Evolutionary conservation across 1,139 yeast genomes (phyloP).

Genomic region (Blastobotrys buckinghamii): DNA sequence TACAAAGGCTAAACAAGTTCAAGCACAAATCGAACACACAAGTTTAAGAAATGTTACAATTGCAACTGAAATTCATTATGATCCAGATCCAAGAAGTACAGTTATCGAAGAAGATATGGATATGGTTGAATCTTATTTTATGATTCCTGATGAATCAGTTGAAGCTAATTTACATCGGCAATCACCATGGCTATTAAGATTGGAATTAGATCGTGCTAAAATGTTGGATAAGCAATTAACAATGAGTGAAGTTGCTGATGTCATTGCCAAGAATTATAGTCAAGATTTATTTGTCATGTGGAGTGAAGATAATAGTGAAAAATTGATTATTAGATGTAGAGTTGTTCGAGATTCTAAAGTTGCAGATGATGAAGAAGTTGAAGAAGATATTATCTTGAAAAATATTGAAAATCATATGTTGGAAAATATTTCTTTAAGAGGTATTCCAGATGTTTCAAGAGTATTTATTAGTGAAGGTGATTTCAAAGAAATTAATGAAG

Average conservation of each 20-base stretch:
- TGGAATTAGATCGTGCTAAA: conserved; percentile 96
- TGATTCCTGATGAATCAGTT: conserved; percentile 96
- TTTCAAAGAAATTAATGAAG: conserved; percentile 65
- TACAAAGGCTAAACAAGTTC: conserved; percentile 89
- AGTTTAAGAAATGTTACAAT: conserved; percentile 91
- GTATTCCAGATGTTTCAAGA: conserved; percentile 91
- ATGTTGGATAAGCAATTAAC: conserved; percentile 97
- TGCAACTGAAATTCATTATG: conserved; percentile 95
- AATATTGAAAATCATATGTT: conserved; percentile 95
- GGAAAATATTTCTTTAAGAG: conserved; percentile 89
- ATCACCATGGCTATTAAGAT: conserved; percentile 95
- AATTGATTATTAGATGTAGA: conserved; percentile 95
- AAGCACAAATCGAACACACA: conserved; percentile 96
- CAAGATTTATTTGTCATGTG: conserved; percentile 95
- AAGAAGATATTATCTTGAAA: conserved; percentile 94
- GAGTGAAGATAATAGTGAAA: conserved; percentile 99
- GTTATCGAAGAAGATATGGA: conserved; percentile 95
- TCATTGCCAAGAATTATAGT: conserved; percentile 87
- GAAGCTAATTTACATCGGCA: conserved; percentile 91
- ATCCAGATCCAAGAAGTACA: conserved; percentile 95
- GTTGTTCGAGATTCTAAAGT: conserved; percentile 95
- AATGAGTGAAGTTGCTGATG: conserved; percentile 97
- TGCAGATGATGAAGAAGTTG: conserved; percentile 87
- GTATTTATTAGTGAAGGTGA: conserved; percentile 93
- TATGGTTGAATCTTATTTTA: conserved; percentile 94